Evolutionary conservation across 371 early-diverging fungal species (phyloP).

Genomic region (Mucor circinelloides): DNA sequence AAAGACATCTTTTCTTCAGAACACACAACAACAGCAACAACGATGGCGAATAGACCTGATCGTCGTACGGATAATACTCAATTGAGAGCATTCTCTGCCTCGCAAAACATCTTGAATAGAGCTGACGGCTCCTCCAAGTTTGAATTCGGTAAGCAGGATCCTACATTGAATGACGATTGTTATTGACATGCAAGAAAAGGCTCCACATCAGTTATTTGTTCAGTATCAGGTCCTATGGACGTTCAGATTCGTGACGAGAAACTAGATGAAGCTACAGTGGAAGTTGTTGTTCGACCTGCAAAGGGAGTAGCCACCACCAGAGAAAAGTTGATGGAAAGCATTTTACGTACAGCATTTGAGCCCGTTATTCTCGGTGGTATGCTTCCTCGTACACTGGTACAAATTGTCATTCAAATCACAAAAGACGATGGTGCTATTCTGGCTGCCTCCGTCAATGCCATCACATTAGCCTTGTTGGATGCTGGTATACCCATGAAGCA

Average conservation of each 20-base stretch:
- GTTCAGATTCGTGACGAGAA: conserved; percentile 84
- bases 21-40: not conserved
- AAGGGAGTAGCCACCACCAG: conserved; percentile 68
- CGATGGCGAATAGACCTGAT: conserved; percentile 40
- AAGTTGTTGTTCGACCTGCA: conserved; percentile 77
- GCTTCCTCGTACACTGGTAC: conserved; percentile 89
- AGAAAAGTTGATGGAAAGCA: conserved; percentile 74
- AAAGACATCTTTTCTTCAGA: not conserved
- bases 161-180: not conserved
- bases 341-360: conserved; percentile 73
- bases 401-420: conserved; percentile 82
- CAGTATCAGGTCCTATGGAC: conserved; percentile 89
- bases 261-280: conserved; percentile 83
- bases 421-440: conserved; percentile 86
- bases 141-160: conserved; percentile 57
- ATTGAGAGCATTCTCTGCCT: conserved; percentile 62
- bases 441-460: conserved; percentile 84
- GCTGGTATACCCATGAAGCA: conserved; percentile 88
- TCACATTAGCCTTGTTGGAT: conserved; percentile 83
- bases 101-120: conserved; percentile 67
- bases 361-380: conserved; percentile 73
- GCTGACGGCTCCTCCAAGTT: conserved; percentile 88
- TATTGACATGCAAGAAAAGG: conserved; percentile 40
- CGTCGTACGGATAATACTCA: conserved; percentile 44
- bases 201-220: conserved; percentile 75